Base-by-base conservation (phyloP, 495 filamentous ascomycete species). In the Trichoderma erinaceum region DNA sequence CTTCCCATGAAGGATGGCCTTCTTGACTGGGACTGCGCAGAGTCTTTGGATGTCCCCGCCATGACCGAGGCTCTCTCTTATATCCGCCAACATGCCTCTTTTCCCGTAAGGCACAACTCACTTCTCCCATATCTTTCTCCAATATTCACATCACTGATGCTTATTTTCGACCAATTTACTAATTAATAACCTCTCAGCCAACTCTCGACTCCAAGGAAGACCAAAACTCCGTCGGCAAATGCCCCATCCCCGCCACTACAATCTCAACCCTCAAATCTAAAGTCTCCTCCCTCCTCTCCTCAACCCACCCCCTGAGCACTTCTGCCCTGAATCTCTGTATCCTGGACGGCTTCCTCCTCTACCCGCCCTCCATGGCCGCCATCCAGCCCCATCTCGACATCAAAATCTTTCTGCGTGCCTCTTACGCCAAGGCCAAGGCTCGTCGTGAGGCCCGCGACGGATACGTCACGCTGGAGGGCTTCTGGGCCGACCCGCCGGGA, bases 401-500 rank as follows among this genome's bases (percentile, higher is more conserved):
- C 18, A 88, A 85, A 69, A 77, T 97, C 12, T 91, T 99, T 69
- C 77, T 97, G 11, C 84, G 87, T 0, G 88, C 88, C 0, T 78
- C 82, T 27, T 86, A 85, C 63, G 74, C 73, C 1, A 79, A 80
- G 29, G 90, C 89, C 0, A 90, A 90, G 71, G 71, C 71, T 32
- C 79, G 95, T 11, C 77, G 95, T 43, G 90, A 91, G 73, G 84
- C 85, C 3, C 79, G 95, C 73, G 86, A 80, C 71, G 92, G 91
- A 43, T 99, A 97, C 81, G 92, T 93, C 27, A 97, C 92, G 27
- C 80, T 90, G 65, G 90, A 89, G 75, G 93, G 93, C 18, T 97
- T 96, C 79, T 99, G 94, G 95, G 83, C 85, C 23, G 95, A 99
- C 75, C 95, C 95, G 2, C 90, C 90, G 1, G 93, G 91, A 0